phyloP scores from a whole-genome alignment of 75 land plant genomes.

The Pseudotsuga menziesii region DNA sequence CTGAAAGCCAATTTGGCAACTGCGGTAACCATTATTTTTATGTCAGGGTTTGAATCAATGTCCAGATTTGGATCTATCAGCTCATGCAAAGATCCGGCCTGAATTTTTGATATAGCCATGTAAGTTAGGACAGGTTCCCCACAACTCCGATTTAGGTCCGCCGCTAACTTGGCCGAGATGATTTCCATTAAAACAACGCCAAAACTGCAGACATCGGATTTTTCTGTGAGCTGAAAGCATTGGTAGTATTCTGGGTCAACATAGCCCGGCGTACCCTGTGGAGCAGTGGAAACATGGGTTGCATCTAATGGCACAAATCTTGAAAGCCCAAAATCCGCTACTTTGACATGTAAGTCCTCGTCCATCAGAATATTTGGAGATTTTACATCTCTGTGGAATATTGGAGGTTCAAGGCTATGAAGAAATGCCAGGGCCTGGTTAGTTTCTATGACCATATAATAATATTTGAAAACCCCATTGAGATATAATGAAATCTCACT shows the following conservation, averaged over 20 bases:
- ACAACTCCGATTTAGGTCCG: constrained; percentile 14
- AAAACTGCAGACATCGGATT: constrained; percentile 46
- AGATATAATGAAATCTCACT: no score
- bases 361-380: constrained; percentile 16
- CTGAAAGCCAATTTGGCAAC: constrained; percentile 24
- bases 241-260: constrained; percentile 38
- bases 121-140: constrained; percentile 21
- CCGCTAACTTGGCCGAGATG: constrained; percentile 21
- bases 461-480: no score
- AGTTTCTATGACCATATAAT: no score
- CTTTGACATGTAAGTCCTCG: constrained; percentile 15
- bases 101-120: constrained; percentile 19
- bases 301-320: constrained; percentile 20
- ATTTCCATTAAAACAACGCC: constrained; percentile 40
- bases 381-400: constrained; percentile 20
- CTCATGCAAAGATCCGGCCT: constrained; percentile 15
- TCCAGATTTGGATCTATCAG: constrained; percentile 26
- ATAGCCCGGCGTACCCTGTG: constrained; percentile 40
- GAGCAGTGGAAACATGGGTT: constrained; percentile 40
- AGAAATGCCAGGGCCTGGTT: constrained; percentile 24
- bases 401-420: constrained; percentile 11
- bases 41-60: not conserved
- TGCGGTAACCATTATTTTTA: constrained; percentile 5
- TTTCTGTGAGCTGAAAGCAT: constrained; percentile 41
- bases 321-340: constrained; percentile 43